Percentiles rank a stretch among this genome's conserved stretches.
Evolutionary conservation across 495 filamentous ascomycete species (phyloP).

Genomic region (Barbatosphaeria neglecta): DNA sequence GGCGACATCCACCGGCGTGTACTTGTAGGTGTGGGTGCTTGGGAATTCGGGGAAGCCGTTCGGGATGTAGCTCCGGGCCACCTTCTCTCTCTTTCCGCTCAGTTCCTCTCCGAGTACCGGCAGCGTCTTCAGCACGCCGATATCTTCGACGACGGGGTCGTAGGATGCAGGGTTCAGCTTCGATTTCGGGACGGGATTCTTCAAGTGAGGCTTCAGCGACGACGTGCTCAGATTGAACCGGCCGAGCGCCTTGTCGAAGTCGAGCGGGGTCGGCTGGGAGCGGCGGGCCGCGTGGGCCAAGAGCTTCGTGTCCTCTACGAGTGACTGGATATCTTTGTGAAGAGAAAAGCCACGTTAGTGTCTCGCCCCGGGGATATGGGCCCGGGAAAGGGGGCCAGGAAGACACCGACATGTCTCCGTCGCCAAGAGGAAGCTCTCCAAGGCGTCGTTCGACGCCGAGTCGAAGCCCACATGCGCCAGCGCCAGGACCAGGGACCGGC

Average conservation of each 20-base stretch:
- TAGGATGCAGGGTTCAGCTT: constrained; percentile 16
- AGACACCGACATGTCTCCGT: constrained; percentile 25
- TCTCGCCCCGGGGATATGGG: not conserved
- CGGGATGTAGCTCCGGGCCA: constrained; percentile 28
- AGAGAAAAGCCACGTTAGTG: constrained; percentile 2
- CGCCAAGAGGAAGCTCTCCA: constrained; percentile 28
- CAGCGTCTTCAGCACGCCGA: constrained; percentile 17
- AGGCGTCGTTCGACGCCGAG: constrained; percentile 21
- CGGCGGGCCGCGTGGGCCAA: constrained; percentile 24
- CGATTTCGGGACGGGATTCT: constrained; percentile 22
- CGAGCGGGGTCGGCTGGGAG: constrained; percentile 19
- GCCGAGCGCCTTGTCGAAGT: constrained; percentile 27
- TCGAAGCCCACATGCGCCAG: constrained; percentile 32
- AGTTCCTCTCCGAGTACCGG: constrained; percentile 28
- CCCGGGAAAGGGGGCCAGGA: not conserved
- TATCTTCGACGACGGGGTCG: constrained; percentile 15
- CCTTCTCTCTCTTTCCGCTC: constrained; percentile 30
- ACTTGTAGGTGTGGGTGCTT: constrained; percentile 34
- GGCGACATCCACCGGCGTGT: constrained; percentile 23
- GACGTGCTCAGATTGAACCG: constrained; percentile 22
- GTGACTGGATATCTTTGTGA: constrained; percentile 20
- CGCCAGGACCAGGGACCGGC: constrained; percentile 24
- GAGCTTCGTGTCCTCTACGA: constrained; percentile 19
- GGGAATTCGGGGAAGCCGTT: constrained; percentile 31
- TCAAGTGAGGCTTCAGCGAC: constrained; percentile 26